Conservation (phyloP, 2,329 filamentous ascomycete species). For the Colletotrichum karsti region DNA sequence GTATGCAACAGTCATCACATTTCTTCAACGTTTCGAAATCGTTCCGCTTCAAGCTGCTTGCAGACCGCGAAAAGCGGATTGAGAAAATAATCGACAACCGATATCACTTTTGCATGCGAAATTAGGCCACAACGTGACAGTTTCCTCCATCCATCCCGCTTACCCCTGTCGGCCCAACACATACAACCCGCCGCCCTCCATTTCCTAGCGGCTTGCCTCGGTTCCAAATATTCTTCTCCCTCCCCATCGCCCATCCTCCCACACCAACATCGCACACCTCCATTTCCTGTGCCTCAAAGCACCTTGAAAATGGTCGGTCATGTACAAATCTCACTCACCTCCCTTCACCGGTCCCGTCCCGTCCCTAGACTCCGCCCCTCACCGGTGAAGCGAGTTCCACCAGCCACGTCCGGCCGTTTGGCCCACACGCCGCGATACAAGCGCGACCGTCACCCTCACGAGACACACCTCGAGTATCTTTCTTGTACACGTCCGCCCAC, state of each 20-base stretch:
- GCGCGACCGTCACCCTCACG: not conserved
- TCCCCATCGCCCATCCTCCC: not conserved
- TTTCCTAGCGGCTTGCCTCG: not conserved
- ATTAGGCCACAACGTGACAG: conserved; percentile 13
- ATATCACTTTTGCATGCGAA: not conserved
- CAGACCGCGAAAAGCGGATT: conserved; percentile 3
- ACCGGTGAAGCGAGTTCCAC: conserved; percentile 23
- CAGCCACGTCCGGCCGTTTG: conserved; percentile 7
- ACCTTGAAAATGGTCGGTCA: not conserved
- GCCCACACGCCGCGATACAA: not conserved
- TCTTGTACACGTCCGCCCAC: not conserved
- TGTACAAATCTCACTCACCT: conserved; percentile 12
- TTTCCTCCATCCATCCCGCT: conserved; percentile 8
- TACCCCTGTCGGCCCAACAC: not conserved
- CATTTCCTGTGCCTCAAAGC: not conserved
- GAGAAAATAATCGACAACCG: not conserved
- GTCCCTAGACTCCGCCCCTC: conserved; percentile 26
- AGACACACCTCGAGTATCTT: not conserved
- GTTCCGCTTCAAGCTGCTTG: conserved; percentile 4
- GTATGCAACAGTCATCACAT: not conserved
- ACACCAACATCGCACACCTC: not conserved
- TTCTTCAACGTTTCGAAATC: not conserved
- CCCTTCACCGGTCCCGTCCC: conserved; percentile 25
- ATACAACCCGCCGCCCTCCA: not conserved
- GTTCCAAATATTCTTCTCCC: not conserved